Percentiles rank a stretch among this genome's conserved stretches.
These are phyloP conservation scores for Metarhizium humberi DNA, from an alignment of 2,329 filamentous ascomycete species.

Conservation along the genomic window DNA sequence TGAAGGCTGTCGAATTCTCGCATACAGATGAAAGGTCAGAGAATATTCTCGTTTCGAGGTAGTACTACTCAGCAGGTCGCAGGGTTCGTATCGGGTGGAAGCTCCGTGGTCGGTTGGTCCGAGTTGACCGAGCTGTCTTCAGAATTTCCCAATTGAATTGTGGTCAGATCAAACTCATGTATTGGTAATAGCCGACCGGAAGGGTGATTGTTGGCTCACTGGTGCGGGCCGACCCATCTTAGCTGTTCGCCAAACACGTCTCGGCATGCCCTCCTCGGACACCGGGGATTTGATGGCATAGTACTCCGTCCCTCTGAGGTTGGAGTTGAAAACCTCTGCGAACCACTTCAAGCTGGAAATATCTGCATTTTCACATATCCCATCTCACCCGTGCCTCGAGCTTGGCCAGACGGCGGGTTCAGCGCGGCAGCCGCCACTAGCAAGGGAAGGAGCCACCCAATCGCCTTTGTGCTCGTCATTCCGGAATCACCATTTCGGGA, in stretches of 20 bases:
- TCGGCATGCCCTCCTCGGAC: not conserved
- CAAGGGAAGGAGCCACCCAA: not conserved
- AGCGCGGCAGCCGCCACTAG: constrained; percentile 1
- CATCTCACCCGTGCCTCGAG: not conserved
- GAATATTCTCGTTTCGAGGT: too few species aligned
- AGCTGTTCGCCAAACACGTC: not conserved
- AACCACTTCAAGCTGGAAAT: not conserved
- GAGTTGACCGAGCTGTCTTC: not conserved
- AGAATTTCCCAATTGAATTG: not conserved
- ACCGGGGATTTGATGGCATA: not conserved
- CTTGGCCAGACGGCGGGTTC: not conserved
- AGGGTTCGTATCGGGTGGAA: too few species aligned
- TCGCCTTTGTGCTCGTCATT: not conserved
- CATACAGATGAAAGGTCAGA: too few species aligned
- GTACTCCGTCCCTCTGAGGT: not conserved
- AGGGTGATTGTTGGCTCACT: not conserved
- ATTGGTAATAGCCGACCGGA: too few species aligned
- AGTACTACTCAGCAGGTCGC: too few species aligned
- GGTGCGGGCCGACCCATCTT: not conserved
- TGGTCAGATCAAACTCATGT: not conserved
- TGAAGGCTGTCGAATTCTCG: too few species aligned
- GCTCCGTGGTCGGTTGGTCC: not conserved
- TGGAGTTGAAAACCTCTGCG: not conserved
- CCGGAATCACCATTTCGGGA: not conserved
- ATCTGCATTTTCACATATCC: not conserved